phyloP scores from a whole-genome alignment of 208 protist species.

The Trypanosoma vivax region DNA sequence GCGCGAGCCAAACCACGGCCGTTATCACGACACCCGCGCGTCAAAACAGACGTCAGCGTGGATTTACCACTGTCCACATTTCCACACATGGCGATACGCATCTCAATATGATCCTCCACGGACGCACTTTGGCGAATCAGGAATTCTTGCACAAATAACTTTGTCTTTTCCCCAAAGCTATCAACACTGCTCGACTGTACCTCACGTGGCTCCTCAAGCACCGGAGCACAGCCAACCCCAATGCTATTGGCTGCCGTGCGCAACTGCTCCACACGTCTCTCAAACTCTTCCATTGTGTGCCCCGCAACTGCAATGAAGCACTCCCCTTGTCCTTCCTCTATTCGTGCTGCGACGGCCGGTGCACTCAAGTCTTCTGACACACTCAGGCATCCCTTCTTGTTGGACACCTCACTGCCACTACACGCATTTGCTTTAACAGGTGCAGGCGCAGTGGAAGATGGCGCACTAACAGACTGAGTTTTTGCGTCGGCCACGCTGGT shows the following conservation, averaged over 20 bases:
- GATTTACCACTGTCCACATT: slow-evolving; percentile 93
- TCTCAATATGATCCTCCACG: slow-evolving; percentile 55
- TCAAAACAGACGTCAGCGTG: slow-evolving; percentile 88
- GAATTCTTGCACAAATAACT: slow-evolving; percentile 63
- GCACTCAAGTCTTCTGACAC: slow-evolving; percentile 35
- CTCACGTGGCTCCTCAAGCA: slow-evolving; percentile 50
- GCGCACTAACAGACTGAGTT: background rate
- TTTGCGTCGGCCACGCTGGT: background rate
- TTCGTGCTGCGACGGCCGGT: slow-evolving; percentile 19
- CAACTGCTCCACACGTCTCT: slow-evolving; percentile 24
- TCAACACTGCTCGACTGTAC: slow-evolving; percentile 14
- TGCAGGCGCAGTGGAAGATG: background rate
- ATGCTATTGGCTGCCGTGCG: slow-evolving; percentile 19
- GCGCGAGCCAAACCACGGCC: slow-evolving; percentile 79
- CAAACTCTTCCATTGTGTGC: slow-evolving; percentile 20
- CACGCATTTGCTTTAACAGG: background rate
- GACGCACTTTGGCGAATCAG: slow-evolving; percentile 44
- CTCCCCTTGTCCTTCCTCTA: slow-evolving; percentile 62
- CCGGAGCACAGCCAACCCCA: slow-evolving; percentile 25
- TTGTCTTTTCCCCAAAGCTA: slow-evolving; percentile 9
- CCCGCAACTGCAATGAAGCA: slow-evolving; percentile 54
- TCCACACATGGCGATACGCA: slow-evolving; percentile 89
- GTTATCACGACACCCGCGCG: slow-evolving; percentile 83
- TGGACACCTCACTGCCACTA: background rate
- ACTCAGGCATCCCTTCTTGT: background rate